Evolutionary conservation across 2,329 filamentous ascomycete species (phyloP).

Genomic region (Magnaporthiopsis rhizophila): DNA sequence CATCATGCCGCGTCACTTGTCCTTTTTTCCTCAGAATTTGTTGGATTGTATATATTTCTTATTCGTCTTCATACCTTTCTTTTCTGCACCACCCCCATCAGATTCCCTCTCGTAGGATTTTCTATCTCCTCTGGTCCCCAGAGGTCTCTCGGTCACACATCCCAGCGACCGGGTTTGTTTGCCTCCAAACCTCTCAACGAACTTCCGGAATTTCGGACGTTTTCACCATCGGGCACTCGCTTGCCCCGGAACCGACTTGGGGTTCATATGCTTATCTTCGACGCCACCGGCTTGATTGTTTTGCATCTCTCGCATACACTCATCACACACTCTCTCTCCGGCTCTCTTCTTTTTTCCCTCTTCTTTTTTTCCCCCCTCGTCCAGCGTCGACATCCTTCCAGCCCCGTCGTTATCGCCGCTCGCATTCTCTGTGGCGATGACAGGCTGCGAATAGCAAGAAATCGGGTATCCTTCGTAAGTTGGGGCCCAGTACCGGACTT

Average conservation of each 20-base stretch:
- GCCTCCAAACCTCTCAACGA: not conserved
- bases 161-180: not conserved
- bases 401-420: not conserved
- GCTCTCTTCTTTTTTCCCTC: not conserved
- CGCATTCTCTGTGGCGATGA: not conserved
- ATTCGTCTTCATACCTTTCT: conserved; percentile 7
- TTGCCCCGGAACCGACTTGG: not conserved
- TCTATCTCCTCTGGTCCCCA: not conserved
- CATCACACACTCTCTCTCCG: not conserved
- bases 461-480: not conserved
- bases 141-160: not conserved
- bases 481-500: not conserved
- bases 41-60: conserved; percentile 17
- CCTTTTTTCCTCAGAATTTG: conserved; percentile 6
- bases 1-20: not conserved
- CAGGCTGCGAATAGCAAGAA: not conserved
- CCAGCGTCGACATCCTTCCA: not conserved
- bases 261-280: not conserved
- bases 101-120: not conserved
- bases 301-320: not conserved
- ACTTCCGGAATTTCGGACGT: not conserved
- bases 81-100: not conserved
- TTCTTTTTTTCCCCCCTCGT: not conserved
- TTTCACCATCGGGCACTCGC: not conserved
- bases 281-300: not conserved